phyloP scores from a whole-genome alignment of 768 basidiomycete species.

The Amanita phalloides region DNA sequence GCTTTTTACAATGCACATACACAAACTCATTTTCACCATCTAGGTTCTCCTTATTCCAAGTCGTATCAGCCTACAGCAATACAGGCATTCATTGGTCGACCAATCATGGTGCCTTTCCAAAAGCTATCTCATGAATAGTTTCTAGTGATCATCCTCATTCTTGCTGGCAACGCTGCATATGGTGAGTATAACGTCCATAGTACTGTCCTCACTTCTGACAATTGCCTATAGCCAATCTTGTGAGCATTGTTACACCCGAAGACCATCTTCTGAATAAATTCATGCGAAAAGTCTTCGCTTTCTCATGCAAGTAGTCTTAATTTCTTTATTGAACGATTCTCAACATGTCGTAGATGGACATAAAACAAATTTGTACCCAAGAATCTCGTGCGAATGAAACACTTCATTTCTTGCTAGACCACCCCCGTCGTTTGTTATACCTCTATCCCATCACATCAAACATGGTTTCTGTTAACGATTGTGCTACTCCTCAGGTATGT shows the following conservation, averaged over 20 bases:
- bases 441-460: conserved; percentile 83
- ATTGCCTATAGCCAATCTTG: conserved; percentile 65
- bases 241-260: conserved; percentile 28
- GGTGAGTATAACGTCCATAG: conserved; percentile 35
- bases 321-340: conserved; percentile 2
- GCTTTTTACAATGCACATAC: background rate
- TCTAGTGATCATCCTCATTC: conserved; percentile 58
- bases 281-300: conserved; percentile 56
- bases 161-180: conserved; percentile 91
- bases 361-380: conserved; percentile 51
- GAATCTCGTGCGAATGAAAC: conserved; percentile 63
- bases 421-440: conserved; percentile 89
- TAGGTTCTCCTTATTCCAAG: conserved; percentile 83
- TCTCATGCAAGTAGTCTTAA: conserved; percentile 47
- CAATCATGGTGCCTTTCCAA: conserved; percentile 84
- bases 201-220: background rate
- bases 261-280: background rate
- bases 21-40: background rate
- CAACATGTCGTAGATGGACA: conserved; percentile 47
- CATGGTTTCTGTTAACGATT: conserved; percentile 76
- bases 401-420: conserved; percentile 85
- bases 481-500: conserved; percentile 28
- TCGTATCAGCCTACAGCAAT: conserved; percentile 82
- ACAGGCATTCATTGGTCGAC: conserved; percentile 84
- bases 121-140: conserved; percentile 78